Evolutionary conservation across 176 grass and related monocot species (phyloP).

Genomic region (Phragmites australis): DNA sequence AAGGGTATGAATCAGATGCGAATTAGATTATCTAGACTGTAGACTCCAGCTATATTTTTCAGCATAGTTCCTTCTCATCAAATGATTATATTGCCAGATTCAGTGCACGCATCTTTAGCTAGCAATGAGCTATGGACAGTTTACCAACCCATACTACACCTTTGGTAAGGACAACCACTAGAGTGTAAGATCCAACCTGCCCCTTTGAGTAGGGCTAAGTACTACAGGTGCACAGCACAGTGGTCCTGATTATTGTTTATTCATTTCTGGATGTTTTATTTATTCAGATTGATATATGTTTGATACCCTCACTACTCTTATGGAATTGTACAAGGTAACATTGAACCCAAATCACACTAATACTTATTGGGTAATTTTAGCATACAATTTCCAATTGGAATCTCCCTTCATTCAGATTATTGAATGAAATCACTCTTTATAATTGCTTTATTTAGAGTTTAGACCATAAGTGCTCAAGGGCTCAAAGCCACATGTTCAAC

Average conservation of each 20-base stretch:
- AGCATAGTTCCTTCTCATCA: constrained; percentile 23
- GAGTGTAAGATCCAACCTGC: constrained; percentile 37
- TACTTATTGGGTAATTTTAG: constrained; percentile 8
- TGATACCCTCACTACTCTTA: constrained; percentile 8
- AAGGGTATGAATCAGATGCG: neutral
- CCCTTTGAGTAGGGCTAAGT: constrained; percentile 32
- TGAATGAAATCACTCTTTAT: constrained; percentile 9
- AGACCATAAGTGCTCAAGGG: neutral
- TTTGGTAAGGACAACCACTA: constrained; percentile 26
- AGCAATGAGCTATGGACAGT: constrained; percentile 25
- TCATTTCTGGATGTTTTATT: neutral
- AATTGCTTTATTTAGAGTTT: neutral
- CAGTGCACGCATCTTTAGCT: constrained; percentile 13
- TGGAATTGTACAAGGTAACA: constrained; percentile 1
- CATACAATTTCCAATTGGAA: neutral
- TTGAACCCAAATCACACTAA: constrained; percentile 4
- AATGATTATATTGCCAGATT: constrained; percentile 13
- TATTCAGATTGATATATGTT: constrained; percentile 23
- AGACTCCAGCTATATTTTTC: constrained; percentile 26
- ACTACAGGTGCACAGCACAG: constrained; percentile 21
- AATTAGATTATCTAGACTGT: neutral
- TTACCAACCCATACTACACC: constrained; percentile 28
- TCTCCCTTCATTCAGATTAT: neutral
- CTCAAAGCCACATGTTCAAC: too few relatives aligned
- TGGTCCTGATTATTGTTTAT: constrained; percentile 24